These are phyloP conservation scores for Stramenopiles sp. DNA, from an alignment of 352 stramenopile species.

Conservation along the genomic window DNA sequence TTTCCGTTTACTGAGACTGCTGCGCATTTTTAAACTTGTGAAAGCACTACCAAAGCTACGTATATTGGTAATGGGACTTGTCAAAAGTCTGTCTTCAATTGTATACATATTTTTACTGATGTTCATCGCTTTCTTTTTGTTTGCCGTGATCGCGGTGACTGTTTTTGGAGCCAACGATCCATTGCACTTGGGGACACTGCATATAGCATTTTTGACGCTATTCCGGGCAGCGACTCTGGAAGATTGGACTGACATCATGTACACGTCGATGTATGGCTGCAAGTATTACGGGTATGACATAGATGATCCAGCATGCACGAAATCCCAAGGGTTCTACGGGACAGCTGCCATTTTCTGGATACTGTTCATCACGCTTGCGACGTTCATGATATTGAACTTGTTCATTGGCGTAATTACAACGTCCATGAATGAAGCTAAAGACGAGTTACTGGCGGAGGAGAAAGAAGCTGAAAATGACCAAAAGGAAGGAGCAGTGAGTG, in stretches of 20 bases:
- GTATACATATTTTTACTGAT: conserved; percentile 66
- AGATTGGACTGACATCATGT: conserved; percentile 63
- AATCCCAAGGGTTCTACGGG: no score
- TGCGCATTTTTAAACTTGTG: conserved; percentile 63
- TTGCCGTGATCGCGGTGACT: conserved; percentile 66
- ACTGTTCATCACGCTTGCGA: no score
- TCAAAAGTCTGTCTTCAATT: conserved; percentile 58
- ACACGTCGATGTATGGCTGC: conserved; percentile 69
- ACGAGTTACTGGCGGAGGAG: no score
- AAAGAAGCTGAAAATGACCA: no score
- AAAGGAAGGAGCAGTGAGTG: no score
- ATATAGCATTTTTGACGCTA: conserved; percentile 63
- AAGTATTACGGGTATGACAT: conserved; percentile 53
- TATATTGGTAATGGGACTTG: conserved; percentile 64
- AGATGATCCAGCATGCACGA: no score
- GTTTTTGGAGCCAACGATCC: conserved; percentile 59
- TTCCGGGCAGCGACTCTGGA: conserved; percentile 63
- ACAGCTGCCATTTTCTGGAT: no score
- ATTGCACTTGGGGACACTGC: conserved; percentile 48
- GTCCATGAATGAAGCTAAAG: conserved; percentile 61
- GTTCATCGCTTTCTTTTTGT: conserved; percentile 66
- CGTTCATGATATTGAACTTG: conserved; percentile 64
- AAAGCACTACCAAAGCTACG: conserved; percentile 54
- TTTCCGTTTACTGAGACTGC: conserved; percentile 45
- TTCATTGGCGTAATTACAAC: conserved; percentile 73